Conservation (phyloP, 2,329 filamentous ascomycete species). For the Colletotrichum sp. region DNA sequence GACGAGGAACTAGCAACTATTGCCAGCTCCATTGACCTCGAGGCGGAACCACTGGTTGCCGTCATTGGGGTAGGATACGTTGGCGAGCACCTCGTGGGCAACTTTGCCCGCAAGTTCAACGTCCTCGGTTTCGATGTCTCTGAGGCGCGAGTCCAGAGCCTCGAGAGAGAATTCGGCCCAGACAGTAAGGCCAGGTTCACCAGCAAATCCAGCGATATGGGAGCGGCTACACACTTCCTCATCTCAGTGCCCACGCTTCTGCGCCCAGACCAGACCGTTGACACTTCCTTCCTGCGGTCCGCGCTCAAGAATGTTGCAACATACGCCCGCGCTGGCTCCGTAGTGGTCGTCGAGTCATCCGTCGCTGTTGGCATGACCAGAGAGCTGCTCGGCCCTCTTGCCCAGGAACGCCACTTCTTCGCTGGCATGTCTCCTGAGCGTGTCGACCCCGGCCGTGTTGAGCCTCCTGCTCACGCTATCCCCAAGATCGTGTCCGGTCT, state of each 20-base stretch:
- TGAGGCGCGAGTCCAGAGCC: slow-evolving; percentile 36
- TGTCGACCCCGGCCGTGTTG: slow-evolving; percentile 54
- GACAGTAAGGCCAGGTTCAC: slow-evolving; percentile 41
- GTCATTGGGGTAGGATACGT: slow-evolving; percentile 60
- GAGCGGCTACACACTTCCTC: slow-evolving; percentile 53
- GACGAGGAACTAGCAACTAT: slow-evolving; percentile 20
- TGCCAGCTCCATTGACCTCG: slow-evolving; percentile 18
- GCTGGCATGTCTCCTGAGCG: slow-evolving; percentile 58
- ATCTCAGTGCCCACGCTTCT: slow-evolving; percentile 59
- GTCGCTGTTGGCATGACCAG: slow-evolving; percentile 61
- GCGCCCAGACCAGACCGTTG: slow-evolving; percentile 48
- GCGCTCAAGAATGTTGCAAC: slow-evolving; percentile 46
- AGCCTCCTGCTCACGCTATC: slow-evolving; percentile 45
- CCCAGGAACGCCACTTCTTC: slow-evolving; percentile 43
- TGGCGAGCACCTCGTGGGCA: slow-evolving; percentile 51
- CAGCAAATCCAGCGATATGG: slow-evolving; percentile 35
- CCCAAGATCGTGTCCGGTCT: slow-evolving; percentile 60
- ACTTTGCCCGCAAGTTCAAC: slow-evolving; percentile 43
- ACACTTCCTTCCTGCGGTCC: slow-evolving; percentile 49
- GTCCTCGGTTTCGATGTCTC: slow-evolving; percentile 57
- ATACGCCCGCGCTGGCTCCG: slow-evolving; percentile 47
- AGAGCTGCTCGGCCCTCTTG: slow-evolving; percentile 50
- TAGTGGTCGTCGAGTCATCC: slow-evolving; percentile 57
- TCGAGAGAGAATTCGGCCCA: slow-evolving; percentile 31
- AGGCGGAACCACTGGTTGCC: slow-evolving; percentile 42